phyloP scores from a whole-genome alignment of 768 basidiomycete species.

The Lentinula edodes region DNA sequence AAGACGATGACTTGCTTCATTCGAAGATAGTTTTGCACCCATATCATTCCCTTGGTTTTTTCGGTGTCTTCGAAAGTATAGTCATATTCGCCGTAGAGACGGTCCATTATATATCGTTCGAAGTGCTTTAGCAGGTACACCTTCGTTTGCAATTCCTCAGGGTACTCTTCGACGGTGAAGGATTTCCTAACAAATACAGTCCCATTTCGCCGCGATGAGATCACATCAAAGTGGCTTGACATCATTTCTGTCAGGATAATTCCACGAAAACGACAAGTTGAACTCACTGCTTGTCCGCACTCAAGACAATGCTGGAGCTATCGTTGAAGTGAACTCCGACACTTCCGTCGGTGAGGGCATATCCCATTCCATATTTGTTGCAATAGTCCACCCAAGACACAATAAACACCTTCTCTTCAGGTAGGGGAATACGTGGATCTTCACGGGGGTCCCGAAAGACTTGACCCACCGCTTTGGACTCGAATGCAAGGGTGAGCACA shows the following conservation, averaged over 20 bases:
- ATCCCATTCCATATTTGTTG: constrained; percentile 99
- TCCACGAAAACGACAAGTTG: not conserved
- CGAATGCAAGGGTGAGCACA: constrained; percentile 53
- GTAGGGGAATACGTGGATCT: constrained; percentile 39
- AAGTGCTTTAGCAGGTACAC: constrained; percentile 92
- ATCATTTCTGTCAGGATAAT: constrained; percentile 2
- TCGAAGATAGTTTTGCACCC: constrained; percentile 90
- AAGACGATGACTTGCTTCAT: constrained; percentile 98
- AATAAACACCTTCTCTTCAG: constrained; percentile 80
- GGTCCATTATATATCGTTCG: constrained; percentile 90
- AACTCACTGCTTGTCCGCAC: constrained; percentile 82
- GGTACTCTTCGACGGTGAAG: constrained; percentile 63
- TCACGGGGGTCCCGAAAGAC: constrained; percentile 64
- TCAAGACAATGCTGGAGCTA: constrained; percentile 78
- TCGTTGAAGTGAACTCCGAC: constrained; percentile 98
- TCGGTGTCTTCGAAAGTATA: constrained; percentile 72
- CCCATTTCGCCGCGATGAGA: constrained; percentile 63
- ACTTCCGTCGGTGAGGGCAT: constrained; percentile 91
- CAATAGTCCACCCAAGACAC: constrained; percentile 99
- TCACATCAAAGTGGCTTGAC: constrained; percentile 82
- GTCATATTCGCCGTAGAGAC: constrained; percentile 77
- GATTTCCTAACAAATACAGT: constrained; percentile 68
- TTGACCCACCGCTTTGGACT: constrained; percentile 55
- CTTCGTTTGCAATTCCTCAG: constrained; percentile 83
- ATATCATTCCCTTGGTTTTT: constrained; percentile 83